Conservation (phyloP, 805 yeast genomes). For the Saccharomyces paradoxus region DNA sequence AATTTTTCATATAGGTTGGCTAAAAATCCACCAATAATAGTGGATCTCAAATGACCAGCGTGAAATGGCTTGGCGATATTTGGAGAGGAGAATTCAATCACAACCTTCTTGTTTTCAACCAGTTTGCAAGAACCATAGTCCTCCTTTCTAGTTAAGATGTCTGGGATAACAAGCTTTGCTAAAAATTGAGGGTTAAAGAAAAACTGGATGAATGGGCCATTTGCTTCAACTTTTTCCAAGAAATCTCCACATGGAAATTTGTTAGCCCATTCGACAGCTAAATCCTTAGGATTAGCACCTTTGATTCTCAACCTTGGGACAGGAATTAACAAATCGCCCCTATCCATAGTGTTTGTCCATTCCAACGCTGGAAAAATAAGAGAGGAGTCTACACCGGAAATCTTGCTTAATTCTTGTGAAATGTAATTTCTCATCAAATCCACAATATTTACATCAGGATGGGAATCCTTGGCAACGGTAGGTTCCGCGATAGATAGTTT, state of each 20-base stretch:
- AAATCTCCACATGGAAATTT: slow-evolving; percentile 65
- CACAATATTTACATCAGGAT: slow-evolving; percentile 70
- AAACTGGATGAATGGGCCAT: slow-evolving; percentile 88
- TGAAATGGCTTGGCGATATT: slow-evolving; percentile 98
- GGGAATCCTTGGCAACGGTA: slow-evolving; percentile 45
- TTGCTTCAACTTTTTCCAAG: slow-evolving; percentile 62
- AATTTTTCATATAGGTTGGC: slow-evolving; percentile 79
- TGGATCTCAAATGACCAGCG: slow-evolving; percentile 95
- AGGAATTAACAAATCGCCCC: slow-evolving; percentile 88
- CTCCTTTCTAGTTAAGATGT: slow-evolving; percentile 49
- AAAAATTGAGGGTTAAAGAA: slow-evolving; percentile 62
- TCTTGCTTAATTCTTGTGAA: slow-evolving; percentile 61
- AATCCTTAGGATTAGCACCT: slow-evolving; percentile 64
- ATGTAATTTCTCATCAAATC: slow-evolving; percentile 89
- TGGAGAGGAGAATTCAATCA: slow-evolving; percentile 92
- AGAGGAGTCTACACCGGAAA: slow-evolving; percentile 62
- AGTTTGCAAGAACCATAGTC: slow-evolving; percentile 66
- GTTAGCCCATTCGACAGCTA: slow-evolving; percentile 69
- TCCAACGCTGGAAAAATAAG: slow-evolving; percentile 81
- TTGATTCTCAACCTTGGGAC: slow-evolving; percentile 84
- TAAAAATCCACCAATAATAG: slow-evolving; percentile 93
- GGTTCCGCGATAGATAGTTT: slow-evolving; percentile 37
- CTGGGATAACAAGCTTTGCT: slow-evolving; percentile 59
- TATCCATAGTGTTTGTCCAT: slow-evolving; percentile 74
- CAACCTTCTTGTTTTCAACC: slow-evolving; percentile 60